Base-by-base conservation (phyloP, 2,329 filamentous ascomycete species). In the Trichoderma aggressivum region DNA sequence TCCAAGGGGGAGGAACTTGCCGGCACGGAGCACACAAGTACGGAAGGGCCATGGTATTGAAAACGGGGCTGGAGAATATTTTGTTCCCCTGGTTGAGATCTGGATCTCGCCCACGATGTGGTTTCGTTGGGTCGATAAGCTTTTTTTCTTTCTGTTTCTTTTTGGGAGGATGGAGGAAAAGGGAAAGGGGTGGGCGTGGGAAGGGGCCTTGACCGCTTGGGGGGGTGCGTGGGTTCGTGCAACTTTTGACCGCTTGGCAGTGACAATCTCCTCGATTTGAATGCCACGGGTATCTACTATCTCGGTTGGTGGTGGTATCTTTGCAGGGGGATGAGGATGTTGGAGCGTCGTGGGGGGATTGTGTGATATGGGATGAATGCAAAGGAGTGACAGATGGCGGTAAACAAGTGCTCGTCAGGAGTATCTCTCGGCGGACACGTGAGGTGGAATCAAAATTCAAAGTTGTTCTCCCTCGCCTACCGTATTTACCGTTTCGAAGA, bases 181-280 rank as follows among this genome's bases (percentile, higher is more conserved):
- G 28, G 39, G 28, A 63, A 63, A 58, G 28, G 61, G 61, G 60
- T 53, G 26, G 16, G 28, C 26, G 28, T 32, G 55, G 26, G 34
- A 16, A 39, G 24, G 30, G 21, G 30, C 32, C 60, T 66, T 66
- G 63, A 66, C 63, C 63, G 63, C 63, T 56, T 34, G 24, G 24
- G 50, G 50, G 30, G 63, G 47, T n/a, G 36, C n/a, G 43, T 36
- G 21, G 55, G 55, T 58, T 58, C 55, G 55, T 47, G 36, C 11
- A 26, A 43, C 10, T 47, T 50, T 63, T n/a, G 60, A 63, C 60
- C 60, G 60, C 63, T 56, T 62, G 60, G 60, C 60, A 39, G 50
- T 39, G 50, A 50, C 43, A 50, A 21, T 21, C 43, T 47, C 43
- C 10, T 50, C 5, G 43, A 50, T 50, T 50, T 24, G 10, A 21